Evolutionary conservation across 2,329 filamentous ascomycete species (phyloP).

Genomic region (Penicillium sp.): DNA sequence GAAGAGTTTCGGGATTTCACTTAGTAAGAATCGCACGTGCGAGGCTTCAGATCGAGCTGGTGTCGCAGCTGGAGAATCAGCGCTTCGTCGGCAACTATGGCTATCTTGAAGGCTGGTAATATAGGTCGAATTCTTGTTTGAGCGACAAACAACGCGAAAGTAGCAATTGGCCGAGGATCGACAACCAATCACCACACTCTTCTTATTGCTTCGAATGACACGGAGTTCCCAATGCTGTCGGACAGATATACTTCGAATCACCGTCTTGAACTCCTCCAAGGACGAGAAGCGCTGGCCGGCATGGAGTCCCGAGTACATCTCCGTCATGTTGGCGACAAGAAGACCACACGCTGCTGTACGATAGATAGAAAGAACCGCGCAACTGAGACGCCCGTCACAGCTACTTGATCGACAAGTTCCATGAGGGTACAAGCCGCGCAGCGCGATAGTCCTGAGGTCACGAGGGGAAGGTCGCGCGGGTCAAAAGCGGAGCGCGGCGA

Average conservation of each 20-base stretch:
- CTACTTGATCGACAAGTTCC: slow-evolving; percentile 27
- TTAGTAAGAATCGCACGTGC: slow-evolving; percentile 45
- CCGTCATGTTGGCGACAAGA: slow-evolving; percentile 36
- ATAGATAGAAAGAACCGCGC: slow-evolving; percentile 20
- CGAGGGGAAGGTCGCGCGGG: slow-evolving; percentile 10
- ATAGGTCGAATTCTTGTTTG: slow-evolving; percentile 46
- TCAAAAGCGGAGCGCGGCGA: slow-evolving; percentile 19
- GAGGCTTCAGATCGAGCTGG: slow-evolving; percentile 46
- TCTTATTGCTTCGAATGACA: slow-evolving; percentile 46
- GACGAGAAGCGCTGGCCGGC: slow-evolving; percentile 45
- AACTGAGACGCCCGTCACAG: slow-evolving; percentile 22
- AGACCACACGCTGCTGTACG: slow-evolving; percentile 15
- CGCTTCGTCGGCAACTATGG: slow-evolving; percentile 42
- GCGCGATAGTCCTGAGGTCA: slow-evolving; percentile 9
- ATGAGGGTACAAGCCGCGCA: slow-evolving; percentile 28
- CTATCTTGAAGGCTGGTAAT: slow-evolving; percentile 46
- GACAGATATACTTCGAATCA: slow-evolving; percentile 46
- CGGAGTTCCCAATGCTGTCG: slow-evolving; percentile 47
- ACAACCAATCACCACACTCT: slow-evolving; percentile 47
- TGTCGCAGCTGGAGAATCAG: slow-evolving; percentile 34
- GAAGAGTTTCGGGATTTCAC: slow-evolving; percentile 46
- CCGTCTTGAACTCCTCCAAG: slow-evolving; percentile 45
- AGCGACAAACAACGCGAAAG: slow-evolving; percentile 47
- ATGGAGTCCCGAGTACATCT: slow-evolving; percentile 46
- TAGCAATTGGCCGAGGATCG: slow-evolving; percentile 44